Base-by-base conservation (phyloP, 495 filamentous ascomycete species). In the Aspergillus hancockii region DNA sequence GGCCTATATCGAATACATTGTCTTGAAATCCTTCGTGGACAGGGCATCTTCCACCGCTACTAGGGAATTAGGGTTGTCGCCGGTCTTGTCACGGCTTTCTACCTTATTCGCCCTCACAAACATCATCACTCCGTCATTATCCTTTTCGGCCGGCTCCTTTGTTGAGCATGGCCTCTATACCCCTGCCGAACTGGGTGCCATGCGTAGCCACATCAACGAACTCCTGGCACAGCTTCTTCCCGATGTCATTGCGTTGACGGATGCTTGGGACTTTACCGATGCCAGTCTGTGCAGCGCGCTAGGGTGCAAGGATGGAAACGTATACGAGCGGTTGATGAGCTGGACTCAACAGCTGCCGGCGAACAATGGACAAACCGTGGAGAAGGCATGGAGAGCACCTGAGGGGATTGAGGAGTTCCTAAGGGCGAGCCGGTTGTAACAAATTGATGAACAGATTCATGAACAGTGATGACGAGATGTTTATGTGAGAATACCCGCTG, bases 201-300 rank as follows among this genome's bases (percentile, higher is more conserved):
- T 41, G 0, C 61, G 64, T 36, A 22, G 66, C 0, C 46, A 61
- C 14, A 57, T 51, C 8, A 67, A 69, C 19, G 52, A 56, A 0
- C 22, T 55, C 69, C 45, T 71, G 1, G 60, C 61, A 10, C 14
- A 58, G 13, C 54, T 72, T 4, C 23, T 58, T 4, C 63, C 61
- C 10, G 60, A 72, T 19, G 58, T 59, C 8, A 31, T 68, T 28
- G 70, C 61, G 4, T 41, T 72, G 57, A 69, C 66, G 3, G 70
- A 72, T 62, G 67, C 70, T 10, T 72, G 70, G 70, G 64, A 62
- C 40, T 71, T 71, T 43, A 65, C 63, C 4, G 67, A 72, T 54
- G 61, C 61, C 0, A 62, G 54, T 43, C 59, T 72, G 16, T 61
- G 59, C 16, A 69, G 65, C 55, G 67, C 67, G 25, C 46, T 71